Evolutionary conservation across 257 asterid species (phyloP).

Genomic region (Solanum rostratum): DNA sequence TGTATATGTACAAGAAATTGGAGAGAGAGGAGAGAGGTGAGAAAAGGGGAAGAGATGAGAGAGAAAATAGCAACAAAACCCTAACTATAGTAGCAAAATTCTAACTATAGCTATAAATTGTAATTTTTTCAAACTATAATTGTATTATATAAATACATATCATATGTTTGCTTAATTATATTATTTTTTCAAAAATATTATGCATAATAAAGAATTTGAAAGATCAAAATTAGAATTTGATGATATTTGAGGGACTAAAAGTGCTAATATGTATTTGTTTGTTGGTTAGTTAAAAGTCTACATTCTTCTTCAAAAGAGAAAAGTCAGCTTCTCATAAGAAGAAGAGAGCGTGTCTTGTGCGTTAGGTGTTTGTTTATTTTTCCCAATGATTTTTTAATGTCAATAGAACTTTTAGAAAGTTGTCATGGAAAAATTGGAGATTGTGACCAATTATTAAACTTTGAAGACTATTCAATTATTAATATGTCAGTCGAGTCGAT

Average conservation of each 20-base stretch:
- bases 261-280: background rate
- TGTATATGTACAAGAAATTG: too few relatives aligned
- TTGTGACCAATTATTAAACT: background rate
- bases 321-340: background rate
- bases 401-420: background rate
- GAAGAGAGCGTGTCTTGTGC: conserved; percentile 2
- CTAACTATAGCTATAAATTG: too few relatives aligned
- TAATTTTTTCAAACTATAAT: too few relatives aligned
- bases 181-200: too few relatives aligned
- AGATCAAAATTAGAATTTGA: background rate
- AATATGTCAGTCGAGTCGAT: too few relatives aligned
- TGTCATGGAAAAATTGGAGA: background rate
- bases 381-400: background rate
- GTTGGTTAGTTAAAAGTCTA: background rate
- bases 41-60: too few relatives aligned
- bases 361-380: background rate
- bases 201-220: background rate
- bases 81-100: too few relatives aligned
- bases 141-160: too few relatives aligned
- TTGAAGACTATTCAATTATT: background rate
- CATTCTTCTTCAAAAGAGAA: background rate
- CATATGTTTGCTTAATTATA: too few relatives aligned
- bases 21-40: too few relatives aligned
- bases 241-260: background rate
- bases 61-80: too few relatives aligned